A percentile compares a stretch with the other conserved stretches of the same genome.
phyloP scores from a whole-genome alignment of 2,329 filamentous ascomycete species.

The Pseudogymnoascus sp. region DNA sequence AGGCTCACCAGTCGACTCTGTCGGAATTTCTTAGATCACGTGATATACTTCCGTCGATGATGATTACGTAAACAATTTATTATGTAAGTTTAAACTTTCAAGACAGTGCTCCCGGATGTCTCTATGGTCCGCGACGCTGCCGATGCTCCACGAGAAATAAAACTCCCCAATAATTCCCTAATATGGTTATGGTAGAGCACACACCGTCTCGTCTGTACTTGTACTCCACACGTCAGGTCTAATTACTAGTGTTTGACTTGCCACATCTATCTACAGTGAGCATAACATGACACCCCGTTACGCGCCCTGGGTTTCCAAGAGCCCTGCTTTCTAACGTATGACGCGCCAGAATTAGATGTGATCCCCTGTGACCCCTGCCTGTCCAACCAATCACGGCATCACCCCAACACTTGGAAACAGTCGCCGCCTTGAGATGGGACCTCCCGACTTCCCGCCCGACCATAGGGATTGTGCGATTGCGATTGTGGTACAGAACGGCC shows the following conservation, averaged over 20 bases:
- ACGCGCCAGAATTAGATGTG: conserved; percentile 9
- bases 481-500: not conserved
- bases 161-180: not conserved
- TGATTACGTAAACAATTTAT: not conserved
- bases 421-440: conserved; percentile 8
- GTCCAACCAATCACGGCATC: not conserved
- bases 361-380: not conserved
- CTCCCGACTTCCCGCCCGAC: conserved; percentile 2
- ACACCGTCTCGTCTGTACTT: conserved; percentile 4
- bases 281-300: conserved; percentile 9
- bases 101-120: not conserved
- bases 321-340: conserved; percentile 9
- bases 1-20: not conserved
- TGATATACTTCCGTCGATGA: not conserved
- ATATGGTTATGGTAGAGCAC: not conserved
- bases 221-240: not conserved
- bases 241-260: conserved; percentile 2
- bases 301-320: conserved; percentile 9
- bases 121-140: not conserved
- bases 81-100: not conserved
- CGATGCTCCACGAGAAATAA: conserved; percentile 1
- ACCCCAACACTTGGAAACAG: conserved; percentile 5
- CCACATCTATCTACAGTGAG: not conserved
- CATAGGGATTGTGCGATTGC: not conserved
- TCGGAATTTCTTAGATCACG: conserved; percentile 4